These are phyloP conservation scores for Rhinocladiella mackenziei DNA, from an alignment of 2,329 filamentous ascomycete genomes.

Conservation along the genomic window DNA sequence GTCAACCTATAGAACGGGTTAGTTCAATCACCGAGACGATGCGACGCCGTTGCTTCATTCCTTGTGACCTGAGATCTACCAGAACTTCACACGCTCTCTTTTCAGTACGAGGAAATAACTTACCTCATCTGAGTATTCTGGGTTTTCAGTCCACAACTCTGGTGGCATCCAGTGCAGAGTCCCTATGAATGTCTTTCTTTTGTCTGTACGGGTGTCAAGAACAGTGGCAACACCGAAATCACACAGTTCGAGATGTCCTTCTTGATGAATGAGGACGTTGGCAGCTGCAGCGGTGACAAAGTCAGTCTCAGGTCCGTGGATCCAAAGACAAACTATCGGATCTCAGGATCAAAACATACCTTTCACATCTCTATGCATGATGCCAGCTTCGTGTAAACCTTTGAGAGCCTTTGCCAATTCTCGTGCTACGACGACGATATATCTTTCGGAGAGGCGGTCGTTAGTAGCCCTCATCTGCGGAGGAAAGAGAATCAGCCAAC, in stretches of 20 bases:
- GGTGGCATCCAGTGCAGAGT: slow-evolving; percentile 66
- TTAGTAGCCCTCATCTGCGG: slow-evolving; percentile 50
- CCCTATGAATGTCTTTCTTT: slow-evolving; percentile 62
- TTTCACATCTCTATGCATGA: slow-evolving; percentile 64
- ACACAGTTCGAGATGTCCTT: slow-evolving; percentile 59
- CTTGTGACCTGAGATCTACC: neutral
- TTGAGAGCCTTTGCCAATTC: slow-evolving; percentile 60
- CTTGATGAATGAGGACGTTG: slow-evolving; percentile 61
- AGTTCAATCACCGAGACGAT: neutral
- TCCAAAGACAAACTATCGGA: neutral
- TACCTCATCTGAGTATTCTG: slow-evolving; percentile 47
- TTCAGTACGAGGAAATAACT: slow-evolving; percentile 24
- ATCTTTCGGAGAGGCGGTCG: slow-evolving; percentile 55
- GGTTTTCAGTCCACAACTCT: slow-evolving; percentile 50
- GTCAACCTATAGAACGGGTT: slow-evolving; percentile 38
- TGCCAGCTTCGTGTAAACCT: slow-evolving; percentile 61
- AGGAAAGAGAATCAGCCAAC: too few species aligned
- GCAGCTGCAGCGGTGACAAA: slow-evolving; percentile 42
- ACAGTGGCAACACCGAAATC: slow-evolving; percentile 65
- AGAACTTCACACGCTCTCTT: too few species aligned
- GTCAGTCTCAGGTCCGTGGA: slow-evolving; percentile 1
- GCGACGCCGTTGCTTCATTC: too few species aligned
- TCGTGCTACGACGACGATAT: slow-evolving; percentile 60
- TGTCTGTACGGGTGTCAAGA: slow-evolving; percentile 56
- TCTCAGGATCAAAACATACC: slow-evolving; percentile 38